Evolutionary conservation across 2,329 filamentous ascomycete genomes (phyloP).

Genomic region (Paecilomyces niveus): DNA sequence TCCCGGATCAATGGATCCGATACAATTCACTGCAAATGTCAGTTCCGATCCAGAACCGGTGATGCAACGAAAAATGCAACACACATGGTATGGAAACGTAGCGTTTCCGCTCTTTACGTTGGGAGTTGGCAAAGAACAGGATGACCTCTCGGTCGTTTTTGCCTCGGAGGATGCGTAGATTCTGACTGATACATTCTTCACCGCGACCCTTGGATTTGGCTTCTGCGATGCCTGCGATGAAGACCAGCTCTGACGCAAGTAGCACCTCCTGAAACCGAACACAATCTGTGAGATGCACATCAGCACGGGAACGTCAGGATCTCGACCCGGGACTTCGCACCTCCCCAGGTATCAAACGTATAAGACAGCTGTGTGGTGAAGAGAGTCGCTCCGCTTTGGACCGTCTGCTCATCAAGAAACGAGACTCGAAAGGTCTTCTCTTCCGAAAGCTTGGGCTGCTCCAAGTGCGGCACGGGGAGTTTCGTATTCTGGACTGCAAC

Average conservation of each 20-base stretch:
- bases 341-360: conserved; percentile 35
- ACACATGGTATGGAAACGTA: conserved; percentile 35
- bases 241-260: conserved; percentile 30
- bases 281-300: conserved; percentile 23
- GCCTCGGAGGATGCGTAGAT: conserved; percentile 32
- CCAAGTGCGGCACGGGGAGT: conserved; percentile 35
- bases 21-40: conserved; percentile 26
- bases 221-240: conserved; percentile 36
- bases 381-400: conserved; percentile 29
- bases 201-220: conserved; percentile 38
- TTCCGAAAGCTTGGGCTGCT: conserved; percentile 30
- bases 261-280: conserved; percentile 34
- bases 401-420: conserved; percentile 38
- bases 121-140: conserved; percentile 37
- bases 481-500: conserved; percentile 27
- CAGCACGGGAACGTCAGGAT: not conserved
- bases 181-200: conserved; percentile 40
- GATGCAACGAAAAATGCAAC: conserved; percentile 2
- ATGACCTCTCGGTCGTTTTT: conserved; percentile 28
- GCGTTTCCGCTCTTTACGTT: conserved; percentile 32
- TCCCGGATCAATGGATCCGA: conserved; percentile 28
- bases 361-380: conserved; percentile 36
- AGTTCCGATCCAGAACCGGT: conserved; percentile 4
- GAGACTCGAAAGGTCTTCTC: conserved; percentile 31
- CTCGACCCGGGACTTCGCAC: conserved; percentile 13